These are phyloP conservation scores for Rosellinia necatrix DNA, from an alignment of 2,329 filamentous ascomycete genomes.

Conservation along the genomic window DNA sequence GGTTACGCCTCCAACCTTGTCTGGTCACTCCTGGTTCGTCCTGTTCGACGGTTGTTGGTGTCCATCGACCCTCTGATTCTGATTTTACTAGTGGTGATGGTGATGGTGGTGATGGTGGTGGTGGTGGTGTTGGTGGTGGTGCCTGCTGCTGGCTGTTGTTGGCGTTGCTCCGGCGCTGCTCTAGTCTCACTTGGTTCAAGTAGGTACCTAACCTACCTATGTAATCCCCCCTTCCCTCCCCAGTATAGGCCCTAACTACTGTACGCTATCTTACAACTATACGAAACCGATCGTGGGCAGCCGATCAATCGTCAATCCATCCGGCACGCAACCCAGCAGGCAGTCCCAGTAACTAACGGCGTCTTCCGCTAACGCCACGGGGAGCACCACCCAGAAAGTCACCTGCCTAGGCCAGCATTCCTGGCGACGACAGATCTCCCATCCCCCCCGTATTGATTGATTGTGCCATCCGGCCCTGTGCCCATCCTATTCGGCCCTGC, in stretches of 20 bases:
- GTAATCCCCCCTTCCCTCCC: no score
- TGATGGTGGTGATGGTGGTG: no score
- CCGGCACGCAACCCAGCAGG: background rate
- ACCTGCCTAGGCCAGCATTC: constrained; percentile 35
- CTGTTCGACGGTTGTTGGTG: background rate
- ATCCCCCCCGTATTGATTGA: constrained; percentile 16
- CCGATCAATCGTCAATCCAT: no score
- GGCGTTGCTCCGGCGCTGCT: no score
- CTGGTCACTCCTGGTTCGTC: constrained; percentile 20
- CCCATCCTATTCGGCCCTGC: constrained; percentile 23
- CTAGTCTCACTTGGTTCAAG: no score
- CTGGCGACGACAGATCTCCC: constrained; percentile 16
- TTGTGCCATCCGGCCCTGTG: constrained; percentile 18
- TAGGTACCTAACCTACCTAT: no score
- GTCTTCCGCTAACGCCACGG: constrained; percentile 12
- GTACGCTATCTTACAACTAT: no score
- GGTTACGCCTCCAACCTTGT: constrained; percentile 17
- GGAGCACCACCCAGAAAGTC: constrained; percentile 25
- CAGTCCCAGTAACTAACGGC: constrained; percentile 16
- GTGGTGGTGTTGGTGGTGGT: no score
- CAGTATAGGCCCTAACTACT: no score
- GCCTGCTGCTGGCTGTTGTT: no score
- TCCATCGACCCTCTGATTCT: background rate
- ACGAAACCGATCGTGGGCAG: no score
- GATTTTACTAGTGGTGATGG: no score